Percentiles rank a stretch among this genome's conserved stretches.
Conservation (phyloP, 2,329 filamentous ascomycete genomes). For the Albophoma yamanashiensis region DNA sequence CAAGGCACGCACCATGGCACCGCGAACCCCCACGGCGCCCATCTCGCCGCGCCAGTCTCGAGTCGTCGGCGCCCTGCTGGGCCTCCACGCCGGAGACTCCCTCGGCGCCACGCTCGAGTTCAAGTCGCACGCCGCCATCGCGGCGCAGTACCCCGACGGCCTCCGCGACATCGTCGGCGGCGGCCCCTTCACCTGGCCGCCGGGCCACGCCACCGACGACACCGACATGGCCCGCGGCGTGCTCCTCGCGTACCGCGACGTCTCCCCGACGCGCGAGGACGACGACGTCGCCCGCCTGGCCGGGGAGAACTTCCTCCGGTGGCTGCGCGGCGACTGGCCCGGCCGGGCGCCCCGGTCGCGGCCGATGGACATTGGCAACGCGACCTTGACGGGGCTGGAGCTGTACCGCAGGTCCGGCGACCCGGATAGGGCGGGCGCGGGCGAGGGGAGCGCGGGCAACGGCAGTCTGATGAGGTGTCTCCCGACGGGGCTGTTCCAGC, state of each 20-base stretch:
- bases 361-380: conserved; percentile 28
- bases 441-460: conserved; percentile 28
- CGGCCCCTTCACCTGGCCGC: conserved; percentile 28
- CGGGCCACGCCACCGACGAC: conserved; percentile 36
- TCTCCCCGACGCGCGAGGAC: background rate
- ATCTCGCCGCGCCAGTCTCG: conserved; percentile 12
- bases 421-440: conserved; percentile 23
- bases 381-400: conserved; percentile 23
- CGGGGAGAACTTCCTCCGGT: conserved; percentile 28
- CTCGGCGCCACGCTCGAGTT: conserved; percentile 37
- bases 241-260: conserved; percentile 29
- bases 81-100: conserved; percentile 34
- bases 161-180: conserved; percentile 32
- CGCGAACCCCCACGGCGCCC: background rate
- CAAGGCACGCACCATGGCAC: background rate
- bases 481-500: conserved; percentile 29
- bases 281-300: conserved; percentile 21
- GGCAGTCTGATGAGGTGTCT: conserved; percentile 37
- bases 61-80: conserved; percentile 31
- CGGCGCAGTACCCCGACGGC: conserved; percentile 21
- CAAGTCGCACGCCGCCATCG: conserved; percentile 19
- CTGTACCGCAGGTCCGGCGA: conserved; percentile 17
- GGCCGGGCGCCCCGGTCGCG: conserved; percentile 17
- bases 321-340: conserved; percentile 32
- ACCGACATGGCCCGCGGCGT: conserved; percentile 35